phyloP scores from a whole-genome alignment of 2,329 filamentous ascomycete species.

The Alternaria sp. region DNA sequence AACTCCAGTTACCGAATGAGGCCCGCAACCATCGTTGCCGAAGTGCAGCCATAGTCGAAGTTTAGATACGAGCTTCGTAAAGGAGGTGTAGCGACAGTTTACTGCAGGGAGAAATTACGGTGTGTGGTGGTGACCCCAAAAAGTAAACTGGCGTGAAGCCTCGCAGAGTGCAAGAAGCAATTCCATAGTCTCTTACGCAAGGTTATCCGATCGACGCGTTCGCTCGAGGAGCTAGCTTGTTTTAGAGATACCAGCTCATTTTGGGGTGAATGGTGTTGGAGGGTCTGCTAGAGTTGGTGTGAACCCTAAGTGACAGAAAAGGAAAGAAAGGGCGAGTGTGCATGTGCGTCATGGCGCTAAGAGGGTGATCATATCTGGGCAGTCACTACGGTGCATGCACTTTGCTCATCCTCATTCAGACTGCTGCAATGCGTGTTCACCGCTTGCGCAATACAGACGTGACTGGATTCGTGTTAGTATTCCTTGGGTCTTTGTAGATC shows the following conservation, averaged over 20 bases:
- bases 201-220: background rate
- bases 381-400: background rate
- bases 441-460: background rate
- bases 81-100: background rate
- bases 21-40: background rate
- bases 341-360: background rate
- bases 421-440: background rate
- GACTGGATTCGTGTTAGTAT: background rate
- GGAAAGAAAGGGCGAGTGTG: background rate
- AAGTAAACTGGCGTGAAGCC: background rate
- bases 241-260: background rate
- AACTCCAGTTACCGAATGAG: background rate
- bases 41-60: background rate
- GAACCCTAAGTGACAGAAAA: background rate
- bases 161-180: background rate
- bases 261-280: background rate
- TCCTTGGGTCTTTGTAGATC: background rate
- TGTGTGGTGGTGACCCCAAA: background rate
- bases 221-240: background rate
- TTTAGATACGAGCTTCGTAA: background rate
- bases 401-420: background rate
- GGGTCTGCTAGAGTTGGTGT: background rate
- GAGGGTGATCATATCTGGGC: background rate
- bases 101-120: background rate
- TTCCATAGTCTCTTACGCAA: background rate